Evolutionary conservation across 1,284 basidiomycete species (phyloP), one percentile per base, ranked within the genome.

Genomic region (Singerocomus inundabilis): DNA sequence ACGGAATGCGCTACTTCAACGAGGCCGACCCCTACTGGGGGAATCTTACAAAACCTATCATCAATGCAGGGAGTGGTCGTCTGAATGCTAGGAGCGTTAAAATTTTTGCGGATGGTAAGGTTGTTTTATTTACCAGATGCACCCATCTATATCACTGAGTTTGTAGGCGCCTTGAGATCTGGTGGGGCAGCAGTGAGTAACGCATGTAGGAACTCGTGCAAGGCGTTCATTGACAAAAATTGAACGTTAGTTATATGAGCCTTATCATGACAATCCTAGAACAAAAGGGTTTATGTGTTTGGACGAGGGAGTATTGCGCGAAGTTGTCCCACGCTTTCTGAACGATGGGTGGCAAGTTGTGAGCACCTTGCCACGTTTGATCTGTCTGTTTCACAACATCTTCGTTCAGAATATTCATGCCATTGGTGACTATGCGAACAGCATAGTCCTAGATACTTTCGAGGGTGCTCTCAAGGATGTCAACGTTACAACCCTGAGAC

Each of bases 381-480:
- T 26, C 16, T 47, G n/a, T 50, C 42, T 41, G 21, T 18, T 30
- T 44, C 26, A 52, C 12, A 21, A 44, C 29, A 43, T 37, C n/a
- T 32, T 44, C 6, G 29, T 36, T 29, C 32, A 92, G 88, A 93
- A 93, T 60, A 82, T 92, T 10, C 93, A 96, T 69, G 90, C 90
- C 11, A 94, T 97, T 36, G 94, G 94, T 10, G 94, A 97, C 68
- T 81, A 87, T 42, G 93, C 93, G 30, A 96, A 96, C 63, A 79
- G 84, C 26, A 76, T 93, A 35, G 85, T 95, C 11, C 70, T 97
- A 26, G 84, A 94, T 63, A 83, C 84, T 0, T 93, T 94, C 57
- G 89, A 93, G 68, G 73, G 75, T 15, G 79, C 83, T 1, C 67
- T 91, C 38, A 66, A 76, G 41, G 77, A 78, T 24, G 73, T 72